A percentile compares a stretch with the other conserved stretches of the same genome.
Conservation (phyloP, 192 early-diverging fungal species). For the Geosiphon pyriformis region DNA sequence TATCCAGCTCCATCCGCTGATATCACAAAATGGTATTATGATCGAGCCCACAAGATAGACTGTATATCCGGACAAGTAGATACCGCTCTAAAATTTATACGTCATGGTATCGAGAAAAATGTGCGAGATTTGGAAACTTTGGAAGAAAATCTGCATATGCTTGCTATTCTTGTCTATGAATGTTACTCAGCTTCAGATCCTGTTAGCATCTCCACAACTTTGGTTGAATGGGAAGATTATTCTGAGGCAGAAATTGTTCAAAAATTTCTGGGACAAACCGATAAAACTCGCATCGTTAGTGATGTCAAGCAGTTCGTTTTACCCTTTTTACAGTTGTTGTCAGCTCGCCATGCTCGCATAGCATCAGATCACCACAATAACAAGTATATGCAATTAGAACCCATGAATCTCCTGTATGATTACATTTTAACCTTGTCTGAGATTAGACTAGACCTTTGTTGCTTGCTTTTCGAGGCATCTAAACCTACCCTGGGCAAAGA, state of each 20-base stretch:
- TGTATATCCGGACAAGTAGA: slow-evolving; percentile 43
- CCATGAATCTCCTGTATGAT: slow-evolving; percentile 39
- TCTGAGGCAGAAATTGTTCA: slow-evolving; percentile 36
- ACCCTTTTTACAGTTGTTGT: slow-evolving; percentile 39
- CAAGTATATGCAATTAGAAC: slow-evolving; percentile 26
- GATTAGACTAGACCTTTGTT: slow-evolving; percentile 40
- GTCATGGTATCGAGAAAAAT: slow-evolving; percentile 42
- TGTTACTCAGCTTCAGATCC: slow-evolving; percentile 35
- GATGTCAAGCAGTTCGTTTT: slow-evolving; percentile 44
- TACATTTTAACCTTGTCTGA: slow-evolving; percentile 39
- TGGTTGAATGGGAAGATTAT: slow-evolving; percentile 36
- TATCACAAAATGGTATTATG: slow-evolving; percentile 56
- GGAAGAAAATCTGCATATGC: slow-evolving; percentile 51
- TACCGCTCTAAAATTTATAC: slow-evolving; percentile 50
- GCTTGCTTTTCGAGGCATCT: slow-evolving; percentile 42
- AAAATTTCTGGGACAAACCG: slow-evolving; percentile 34
- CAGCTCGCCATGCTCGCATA: slow-evolving; percentile 28
- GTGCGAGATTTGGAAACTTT: slow-evolving; percentile 46
- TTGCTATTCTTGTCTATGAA: slow-evolving; percentile 56
- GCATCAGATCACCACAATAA: slow-evolving; percentile 4
- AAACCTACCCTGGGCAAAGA: slow-evolving; percentile 42
- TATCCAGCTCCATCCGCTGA: slow-evolving; percentile 45
- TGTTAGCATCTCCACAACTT: slow-evolving; percentile 23
- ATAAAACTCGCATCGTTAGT: slow-evolving; percentile 36
- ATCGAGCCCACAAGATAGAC: slow-evolving; percentile 53